These are phyloP conservation scores for Apostasia ramifera DNA, from an alignment of 106 monocot species.

Conservation along the genomic window DNA sequence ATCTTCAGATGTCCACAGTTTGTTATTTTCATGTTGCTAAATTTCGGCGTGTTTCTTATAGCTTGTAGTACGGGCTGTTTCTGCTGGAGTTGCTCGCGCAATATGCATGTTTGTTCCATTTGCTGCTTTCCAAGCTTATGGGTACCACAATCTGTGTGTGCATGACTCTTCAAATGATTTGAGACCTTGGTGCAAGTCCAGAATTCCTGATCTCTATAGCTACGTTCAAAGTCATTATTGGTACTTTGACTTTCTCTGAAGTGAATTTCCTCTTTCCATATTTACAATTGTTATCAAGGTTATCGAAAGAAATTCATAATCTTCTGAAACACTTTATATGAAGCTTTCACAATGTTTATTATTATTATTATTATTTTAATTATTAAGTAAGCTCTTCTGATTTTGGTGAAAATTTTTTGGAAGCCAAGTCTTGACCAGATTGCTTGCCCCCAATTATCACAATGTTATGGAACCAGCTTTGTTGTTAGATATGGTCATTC, in stretches of 20 bases:
- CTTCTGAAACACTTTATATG: too few relatives aligned
- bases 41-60: constrained; percentile 6
- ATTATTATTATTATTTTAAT: too few relatives aligned
- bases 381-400: too few relatives aligned
- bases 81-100: constrained; percentile 22
- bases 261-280: not conserved
- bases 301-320: too few relatives aligned
- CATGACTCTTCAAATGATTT: constrained; percentile 18
- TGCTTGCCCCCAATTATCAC: too few relatives aligned
- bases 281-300: not conserved
- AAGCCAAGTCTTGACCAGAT: too few relatives aligned
- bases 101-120: constrained; percentile 62
- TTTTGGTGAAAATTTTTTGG: too few relatives aligned
- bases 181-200: constrained; percentile 82
- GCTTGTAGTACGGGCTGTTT: constrained; percentile 40
- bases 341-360: too few relatives aligned
- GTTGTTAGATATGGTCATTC: too few relatives aligned
- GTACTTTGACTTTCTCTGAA: constrained; percentile 32
- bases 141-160: constrained; percentile 63
- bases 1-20: too few relatives aligned
- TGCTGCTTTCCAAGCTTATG: constrained; percentile 75
- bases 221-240: constrained; percentile 95
- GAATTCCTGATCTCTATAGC: constrained; percentile 63
- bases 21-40: too few relatives aligned
- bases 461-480: too few relatives aligned